Percentiles rank a stretch among this genome's conserved stretches.
phyloP scores from a whole-genome alignment of 2,329 filamentous ascomycete genomes.

The Penicillium vulpinum region DNA sequence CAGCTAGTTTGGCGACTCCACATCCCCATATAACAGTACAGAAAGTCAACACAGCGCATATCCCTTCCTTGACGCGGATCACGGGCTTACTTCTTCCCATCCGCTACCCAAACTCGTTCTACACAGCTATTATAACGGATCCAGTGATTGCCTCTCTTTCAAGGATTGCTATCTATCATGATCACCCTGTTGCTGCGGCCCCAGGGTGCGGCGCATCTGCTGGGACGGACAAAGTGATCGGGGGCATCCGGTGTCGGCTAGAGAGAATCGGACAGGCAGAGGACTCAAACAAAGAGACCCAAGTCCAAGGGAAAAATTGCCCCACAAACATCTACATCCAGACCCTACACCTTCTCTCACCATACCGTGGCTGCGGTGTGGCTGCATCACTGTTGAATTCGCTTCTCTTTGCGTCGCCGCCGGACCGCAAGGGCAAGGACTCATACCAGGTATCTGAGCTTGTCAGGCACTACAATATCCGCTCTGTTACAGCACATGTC shows the following conservation, averaged over 20 bases:
- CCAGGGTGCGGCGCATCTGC: constrained; percentile 20
- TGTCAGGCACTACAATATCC: constrained; percentile 52
- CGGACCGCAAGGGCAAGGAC: constrained; percentile 6
- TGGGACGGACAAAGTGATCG: constrained; percentile 48
- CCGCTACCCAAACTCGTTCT: constrained; percentile 62
- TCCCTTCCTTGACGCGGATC: constrained; percentile 58
- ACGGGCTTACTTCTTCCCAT: constrained; percentile 61
- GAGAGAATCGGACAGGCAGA: constrained; percentile 35
- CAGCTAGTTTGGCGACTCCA: constrained; percentile 33
- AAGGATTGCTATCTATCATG: constrained; percentile 60
- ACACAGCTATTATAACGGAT: constrained; percentile 59
- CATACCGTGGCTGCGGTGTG: constrained; percentile 59
- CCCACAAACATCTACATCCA: constrained; percentile 59
- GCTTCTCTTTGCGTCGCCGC: constrained; percentile 33
- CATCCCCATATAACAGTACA: constrained; percentile 56
- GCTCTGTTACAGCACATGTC: constrained; percentile 61
- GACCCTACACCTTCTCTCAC: constrained; percentile 60
- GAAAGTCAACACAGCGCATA: constrained; percentile 53
- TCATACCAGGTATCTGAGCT: constrained; percentile 33
- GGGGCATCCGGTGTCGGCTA: constrained; percentile 50
- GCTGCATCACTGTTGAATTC: constrained; percentile 56
- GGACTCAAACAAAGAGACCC: not conserved
- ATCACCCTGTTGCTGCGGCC: constrained; percentile 40
- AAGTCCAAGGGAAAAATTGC: constrained; percentile 10
- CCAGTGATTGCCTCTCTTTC: constrained; percentile 55